Percentiles rank a stretch among this genome's conserved stretches.
Evolutionary conservation across 2,329 filamentous ascomycete genomes (phyloP).

Genomic region (Torrubiellomyces zombiae): DNA sequence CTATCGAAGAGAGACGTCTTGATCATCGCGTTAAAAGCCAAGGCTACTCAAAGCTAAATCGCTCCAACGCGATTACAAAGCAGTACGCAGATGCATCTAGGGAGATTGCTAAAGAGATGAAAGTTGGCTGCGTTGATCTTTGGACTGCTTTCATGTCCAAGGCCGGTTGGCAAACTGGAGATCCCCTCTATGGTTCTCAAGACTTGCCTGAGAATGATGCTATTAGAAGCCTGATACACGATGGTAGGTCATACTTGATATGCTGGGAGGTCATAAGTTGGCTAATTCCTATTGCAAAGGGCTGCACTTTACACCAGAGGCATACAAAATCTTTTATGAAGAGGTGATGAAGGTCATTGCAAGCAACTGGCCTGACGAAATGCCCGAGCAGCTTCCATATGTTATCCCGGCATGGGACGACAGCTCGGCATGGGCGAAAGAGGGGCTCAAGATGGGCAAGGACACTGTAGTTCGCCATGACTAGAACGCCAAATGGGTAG

Average conservation of each 20-base stretch:
- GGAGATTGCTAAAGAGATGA: constrained; percentile 1
- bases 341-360: constrained; percentile 1
- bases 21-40: constrained; percentile 1
- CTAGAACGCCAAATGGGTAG: no score
- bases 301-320: constrained; percentile 1
- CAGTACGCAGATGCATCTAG: constrained; percentile 2
- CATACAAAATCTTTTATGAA: constrained; percentile 1
- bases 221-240: constrained; percentile 1
- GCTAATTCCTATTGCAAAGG: neutral
- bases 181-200: constrained; percentile 1
- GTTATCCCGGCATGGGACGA: constrained; percentile 2
- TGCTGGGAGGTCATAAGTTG: no score
- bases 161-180: constrained; percentile 1
- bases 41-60: constrained; percentile 1
- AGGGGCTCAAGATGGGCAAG: constrained; percentile 4
- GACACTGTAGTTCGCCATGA: no score
- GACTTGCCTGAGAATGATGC: constrained; percentile 1
- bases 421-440: constrained; percentile 2
- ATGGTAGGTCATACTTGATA: constrained; percentile 1
- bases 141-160: constrained; percentile 2
- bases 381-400: constrained; percentile 1
- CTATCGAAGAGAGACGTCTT: constrained; percentile 1
- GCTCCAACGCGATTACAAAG: constrained; percentile 2
- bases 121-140: constrained; percentile 1
- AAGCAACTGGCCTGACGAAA: constrained; percentile 1